Percentiles rank a stretch among this genome's conserved stretches.
Evolutionary conservation across 2,329 filamentous ascomycete genomes (phyloP).

Genomic region (Diplodia seriata): DNA sequence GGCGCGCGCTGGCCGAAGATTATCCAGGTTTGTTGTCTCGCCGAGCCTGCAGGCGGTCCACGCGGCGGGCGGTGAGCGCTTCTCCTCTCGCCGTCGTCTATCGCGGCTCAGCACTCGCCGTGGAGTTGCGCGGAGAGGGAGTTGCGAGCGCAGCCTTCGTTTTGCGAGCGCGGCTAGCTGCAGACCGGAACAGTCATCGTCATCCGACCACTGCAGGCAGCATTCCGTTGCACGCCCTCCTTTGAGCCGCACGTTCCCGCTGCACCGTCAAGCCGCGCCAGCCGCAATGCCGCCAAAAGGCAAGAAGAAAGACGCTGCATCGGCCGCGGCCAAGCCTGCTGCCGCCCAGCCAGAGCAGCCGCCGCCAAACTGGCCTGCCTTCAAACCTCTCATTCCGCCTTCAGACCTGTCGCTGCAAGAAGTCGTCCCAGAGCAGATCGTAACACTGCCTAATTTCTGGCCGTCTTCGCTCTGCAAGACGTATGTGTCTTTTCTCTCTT

Average conservation of each 20-base stretch:
- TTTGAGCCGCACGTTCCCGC: not conserved
- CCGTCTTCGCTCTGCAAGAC: constrained; percentile 75
- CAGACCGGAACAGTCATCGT: constrained; percentile 4
- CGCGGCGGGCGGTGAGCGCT: constrained; percentile 22
- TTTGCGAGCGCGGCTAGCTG: not conserved
- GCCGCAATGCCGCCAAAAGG: constrained; percentile 44
- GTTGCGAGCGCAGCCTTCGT: not conserved
- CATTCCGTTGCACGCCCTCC: not conserved
- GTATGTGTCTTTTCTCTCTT: constrained; percentile 76
- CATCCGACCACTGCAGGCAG: constrained; percentile 19
- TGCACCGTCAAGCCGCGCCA: not conserved
- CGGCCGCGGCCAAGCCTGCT: constrained; percentile 20
- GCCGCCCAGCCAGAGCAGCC: constrained; percentile 10
- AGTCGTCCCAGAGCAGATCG: constrained; percentile 69
- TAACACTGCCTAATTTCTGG: constrained; percentile 77
- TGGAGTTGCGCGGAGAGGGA: not conserved
- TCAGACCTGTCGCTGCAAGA: constrained; percentile 67
- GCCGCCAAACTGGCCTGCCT: constrained; percentile 71
- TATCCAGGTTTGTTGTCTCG: constrained; percentile 27
- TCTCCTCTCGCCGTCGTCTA: not conserved
- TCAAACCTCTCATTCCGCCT: constrained; percentile 72
- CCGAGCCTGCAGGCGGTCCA: constrained; percentile 7
- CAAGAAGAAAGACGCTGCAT: constrained; percentile 37
- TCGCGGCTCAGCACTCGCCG: not conserved
- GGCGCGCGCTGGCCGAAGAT: constrained; percentile 18